Base-by-base conservation (phyloP, 257 asterid genomes). In the Salvia splendens region DNA sequence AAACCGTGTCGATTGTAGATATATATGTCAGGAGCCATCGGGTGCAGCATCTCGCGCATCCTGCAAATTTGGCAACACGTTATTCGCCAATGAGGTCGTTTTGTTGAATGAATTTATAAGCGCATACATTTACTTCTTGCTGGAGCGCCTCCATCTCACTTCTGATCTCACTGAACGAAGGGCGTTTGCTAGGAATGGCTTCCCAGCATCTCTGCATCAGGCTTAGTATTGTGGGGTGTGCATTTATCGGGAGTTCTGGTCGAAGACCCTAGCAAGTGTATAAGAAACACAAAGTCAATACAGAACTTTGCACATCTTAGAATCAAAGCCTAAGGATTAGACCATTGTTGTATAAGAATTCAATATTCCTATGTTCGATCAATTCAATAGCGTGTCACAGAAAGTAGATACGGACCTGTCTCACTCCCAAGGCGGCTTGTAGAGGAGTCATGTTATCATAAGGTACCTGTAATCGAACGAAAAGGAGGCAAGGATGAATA, bases 151-250 rank as follows among this genome's bases (percentile, higher is more conserved):
- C 92, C n/a, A 93, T 95, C 77, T 87, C 89, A 12, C 64, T 56
- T 84, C 71, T 79, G 72, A 86, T 89, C 50, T 85, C 79, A 0
- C 79, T 81, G 78, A 89, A 93, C 30, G 88, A 64, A 41, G 98
- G 98, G n/a, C 98, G 86, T 42, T 74, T 64, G 54, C 64, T 62
- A 2, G 97, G 97, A 60, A 51, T 24, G n/a, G 83, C 84, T 14
- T 80, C 86, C 98, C 98, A 93, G 61, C 96, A 85, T 77, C 87
- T 86, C 83, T 83, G 88, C 96, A 93, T 93, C 79, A 93, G 60
- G 60, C 75, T 82, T 61, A 81, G 53, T 68, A 87, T 68, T 81
- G 79, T 87, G 12, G 95, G 97, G 75, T 93, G 86, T 16, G 76
- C 78, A 12, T 77, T 58, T 58, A 66, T 58, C 4, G 98, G 97